These are phyloP conservation scores for Raddia guianensis DNA, from an alignment of 176 grass and related monocot species.

Conservation along the genomic window DNA sequence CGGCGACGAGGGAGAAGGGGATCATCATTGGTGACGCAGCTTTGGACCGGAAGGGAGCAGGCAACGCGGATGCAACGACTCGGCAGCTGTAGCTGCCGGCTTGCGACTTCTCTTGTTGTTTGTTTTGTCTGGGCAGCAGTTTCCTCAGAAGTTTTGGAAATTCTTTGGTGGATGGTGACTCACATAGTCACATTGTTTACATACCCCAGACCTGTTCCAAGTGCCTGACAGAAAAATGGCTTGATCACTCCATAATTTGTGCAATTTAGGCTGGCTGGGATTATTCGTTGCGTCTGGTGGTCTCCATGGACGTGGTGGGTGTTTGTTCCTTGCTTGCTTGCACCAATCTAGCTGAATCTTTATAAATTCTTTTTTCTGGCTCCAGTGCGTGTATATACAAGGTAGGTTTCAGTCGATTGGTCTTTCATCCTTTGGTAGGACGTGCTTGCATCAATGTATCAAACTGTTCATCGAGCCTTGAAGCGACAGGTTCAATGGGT, in stretches of 20 bases:
- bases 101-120: conserved; percentile 25
- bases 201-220: conserved; percentile 22
- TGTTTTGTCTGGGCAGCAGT: conserved; percentile 30
- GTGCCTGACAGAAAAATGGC: neutral
- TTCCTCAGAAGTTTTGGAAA: neutral
- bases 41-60: conserved; percentile 17
- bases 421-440: no score
- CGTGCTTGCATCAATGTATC: no score
- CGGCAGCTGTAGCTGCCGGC: conserved; percentile 39
- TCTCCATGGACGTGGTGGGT: conserved; percentile 40
- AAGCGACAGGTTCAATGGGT: no score
- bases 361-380: no score
- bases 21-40: conserved; percentile 18
- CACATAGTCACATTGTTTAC: conserved; percentile 3
- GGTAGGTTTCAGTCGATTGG: no score
- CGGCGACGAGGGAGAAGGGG: conserved; percentile 43
- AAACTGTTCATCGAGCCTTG: no score
- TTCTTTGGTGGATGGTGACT: conserved; percentile 13
- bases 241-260: neutral
- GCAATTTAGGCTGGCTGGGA: conserved; percentile 3
- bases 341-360: neutral
- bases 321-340: conserved; percentile 86
- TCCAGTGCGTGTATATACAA: neutral
- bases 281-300: conserved; percentile 59
- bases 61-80: conserved; percentile 23